A percentile compares a stretch with the other conserved stretches of the same genome.
Evolutionary conservation across 495 filamentous ascomycete genomes (phyloP).

Genomic region (Pyrenula massariospora): DNA sequence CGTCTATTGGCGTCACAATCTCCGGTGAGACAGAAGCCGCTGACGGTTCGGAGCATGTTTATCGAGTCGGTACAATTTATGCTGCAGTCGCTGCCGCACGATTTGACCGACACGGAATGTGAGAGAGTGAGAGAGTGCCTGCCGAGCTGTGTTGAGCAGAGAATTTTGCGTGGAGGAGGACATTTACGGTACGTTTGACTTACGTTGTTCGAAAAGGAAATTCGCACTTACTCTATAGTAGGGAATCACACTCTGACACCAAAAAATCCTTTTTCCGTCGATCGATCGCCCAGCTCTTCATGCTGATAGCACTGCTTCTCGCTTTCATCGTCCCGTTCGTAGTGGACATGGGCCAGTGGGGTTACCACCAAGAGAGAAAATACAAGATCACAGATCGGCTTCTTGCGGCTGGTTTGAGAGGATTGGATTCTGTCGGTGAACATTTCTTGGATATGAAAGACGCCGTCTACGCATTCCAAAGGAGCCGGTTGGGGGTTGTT

Average conservation of each 20-base stretch:
- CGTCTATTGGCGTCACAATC: neutral
- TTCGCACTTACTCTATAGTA: too few relatives aligned
- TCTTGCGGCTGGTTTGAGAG: constrained; percentile 32
- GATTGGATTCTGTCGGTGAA: constrained; percentile 41
- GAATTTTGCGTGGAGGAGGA: neutral
- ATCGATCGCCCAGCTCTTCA: neutral
- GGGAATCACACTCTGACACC: too few relatives aligned
- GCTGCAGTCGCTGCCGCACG: neutral
- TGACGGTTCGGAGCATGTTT: neutral
- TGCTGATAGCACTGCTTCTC: neutral
- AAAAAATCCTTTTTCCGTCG: neutral
- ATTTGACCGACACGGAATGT: neutral
- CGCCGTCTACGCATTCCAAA: constrained; percentile 37
- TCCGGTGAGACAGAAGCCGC: neutral
- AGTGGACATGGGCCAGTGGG: neutral
- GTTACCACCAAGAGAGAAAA: constrained; percentile 51
- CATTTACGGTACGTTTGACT: too few relatives aligned
- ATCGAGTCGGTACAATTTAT: neutral
- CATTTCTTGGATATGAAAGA: constrained; percentile 34
- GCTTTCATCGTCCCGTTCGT: neutral
- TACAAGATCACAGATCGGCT: constrained; percentile 47
- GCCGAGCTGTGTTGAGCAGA: neutral
- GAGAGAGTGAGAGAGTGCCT: neutral
- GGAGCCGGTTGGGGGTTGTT: constrained; percentile 42
- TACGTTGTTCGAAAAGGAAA: too few relatives aligned